Conservation (phyloP, 2,329 filamentous ascomycete species). For the Trichoderma atroviride region DNA sequence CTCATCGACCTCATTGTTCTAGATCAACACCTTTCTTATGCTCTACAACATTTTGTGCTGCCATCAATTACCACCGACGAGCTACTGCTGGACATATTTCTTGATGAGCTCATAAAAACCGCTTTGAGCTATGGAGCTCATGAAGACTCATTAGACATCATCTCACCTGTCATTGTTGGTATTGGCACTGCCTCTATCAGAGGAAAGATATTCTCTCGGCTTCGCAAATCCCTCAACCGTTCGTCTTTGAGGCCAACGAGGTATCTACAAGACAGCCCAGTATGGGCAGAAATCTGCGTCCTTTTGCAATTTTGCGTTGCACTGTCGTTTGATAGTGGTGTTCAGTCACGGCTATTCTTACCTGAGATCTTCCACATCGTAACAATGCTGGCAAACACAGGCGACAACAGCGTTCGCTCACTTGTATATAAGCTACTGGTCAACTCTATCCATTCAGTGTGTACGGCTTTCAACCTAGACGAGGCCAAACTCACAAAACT, state of each 20-base stretch:
- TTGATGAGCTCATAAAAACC: conserved; percentile 68
- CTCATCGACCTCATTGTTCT: conserved; percentile 66
- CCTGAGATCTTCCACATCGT: conserved; percentile 72
- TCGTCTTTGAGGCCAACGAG: conserved; percentile 69
- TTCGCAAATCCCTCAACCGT: conserved; percentile 68
- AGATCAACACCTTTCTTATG: conserved; percentile 61
- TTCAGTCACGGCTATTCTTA: conserved; percentile 68
- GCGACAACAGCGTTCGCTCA: conserved; percentile 57
- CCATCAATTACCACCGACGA: conserved; percentile 67
- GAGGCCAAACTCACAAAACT: conserved; percentile 61
- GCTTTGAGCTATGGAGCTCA: conserved; percentile 60
- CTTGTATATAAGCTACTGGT: conserved; percentile 65
- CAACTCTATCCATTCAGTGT: conserved; percentile 69
- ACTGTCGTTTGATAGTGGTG: conserved; percentile 67
- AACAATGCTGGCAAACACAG: conserved; percentile 70
- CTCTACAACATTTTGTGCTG: conserved; percentile 68
- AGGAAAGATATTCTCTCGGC: conserved; percentile 65
- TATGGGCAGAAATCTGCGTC: conserved; percentile 71
- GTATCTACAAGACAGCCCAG: conserved; percentile 65
- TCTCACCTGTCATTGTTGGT: conserved; percentile 64
- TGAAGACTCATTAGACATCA: conserved; percentile 60
- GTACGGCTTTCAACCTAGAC: conserved; percentile 65
- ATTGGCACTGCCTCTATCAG: conserved; percentile 67
- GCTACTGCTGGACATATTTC: conserved; percentile 65
- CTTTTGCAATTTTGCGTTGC: conserved; percentile 67